Evolutionary conservation across 192 early-diverging fungal genomes (phyloP), one percentile per base, ranked within the genome.

Genomic region (Backusella macrospora): DNA sequence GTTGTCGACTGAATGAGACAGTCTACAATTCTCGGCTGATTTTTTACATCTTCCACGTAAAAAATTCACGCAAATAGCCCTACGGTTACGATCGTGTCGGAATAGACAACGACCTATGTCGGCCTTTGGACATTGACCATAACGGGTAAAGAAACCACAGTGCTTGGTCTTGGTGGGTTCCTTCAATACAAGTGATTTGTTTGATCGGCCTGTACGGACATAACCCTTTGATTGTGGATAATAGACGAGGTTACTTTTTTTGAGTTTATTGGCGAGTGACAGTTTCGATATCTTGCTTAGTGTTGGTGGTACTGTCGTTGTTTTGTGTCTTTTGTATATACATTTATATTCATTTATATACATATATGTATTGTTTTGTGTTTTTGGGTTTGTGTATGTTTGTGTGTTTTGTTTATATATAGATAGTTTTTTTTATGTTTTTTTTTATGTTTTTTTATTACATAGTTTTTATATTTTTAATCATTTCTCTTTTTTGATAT

Each of bases 1-100:
- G 10, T 88, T 85, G 0, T 80, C 81, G 16, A 82, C 84, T 5
- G 70, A 79, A 67, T 93, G 92, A 15, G 90, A 90, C 16, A 86
- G 65, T 18, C 72, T 47, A 65, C 87, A 88, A 14, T 72, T 62
- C 7, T 52, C 68, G 23, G 66, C 74, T 12, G 70, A 65, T 64
- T 84, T 84, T 38, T 45, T 73, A 47, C 91, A 91, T 23, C 82
- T 80, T 1, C 73, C 71, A 5, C 75, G 77, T 14, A 86, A 73
- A 73, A 84, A 89, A 15, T 75, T 76, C 55, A 81, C 76, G 63
- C 88, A 90, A 1, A 88, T 79, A 1, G 88, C 83, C 16, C 84
- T 71, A 39, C 82, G 84, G 23, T 68, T 48, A 23, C 73, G 82
- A 26, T 86, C 87, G 63, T 90, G 88, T 12, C 80, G 62, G 45